These are phyloP conservation scores for Blepharisma stoltei DNA, from an alignment of 73 alveolate genomes.

Conservation along the genomic window DNA sequence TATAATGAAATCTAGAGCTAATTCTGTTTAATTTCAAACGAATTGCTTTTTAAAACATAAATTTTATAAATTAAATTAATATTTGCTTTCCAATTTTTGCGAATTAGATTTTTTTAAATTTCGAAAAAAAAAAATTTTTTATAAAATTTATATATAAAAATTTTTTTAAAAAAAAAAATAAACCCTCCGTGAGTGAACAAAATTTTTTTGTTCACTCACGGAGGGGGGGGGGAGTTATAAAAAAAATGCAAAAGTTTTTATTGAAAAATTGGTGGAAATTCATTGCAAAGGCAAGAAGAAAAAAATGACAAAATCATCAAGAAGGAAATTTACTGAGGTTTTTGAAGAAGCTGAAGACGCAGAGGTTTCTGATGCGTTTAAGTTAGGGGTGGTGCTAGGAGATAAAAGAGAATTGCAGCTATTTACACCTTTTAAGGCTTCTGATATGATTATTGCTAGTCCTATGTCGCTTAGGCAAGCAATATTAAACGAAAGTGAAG, in stretches of 20 bases:
- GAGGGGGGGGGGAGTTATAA: too few species aligned
- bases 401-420: not conserved
- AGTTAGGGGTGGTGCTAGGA: not conserved
- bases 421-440: not conserved
- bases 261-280: not conserved
- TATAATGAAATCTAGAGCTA: too few species aligned
- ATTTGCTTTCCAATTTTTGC: too few species aligned
- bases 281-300: constrained; percentile 21
- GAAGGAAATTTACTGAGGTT: not conserved
- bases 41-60: too few species aligned
- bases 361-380: constrained; percentile 3
- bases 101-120: too few species aligned
- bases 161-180: too few species aligned
- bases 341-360: constrained; percentile 10
- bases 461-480: constrained; percentile 8
- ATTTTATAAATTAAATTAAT: too few species aligned
- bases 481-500: not conserved
- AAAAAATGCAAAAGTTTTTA: not conserved
- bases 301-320: constrained; percentile 8
- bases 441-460: not conserved
- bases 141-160: too few species aligned
- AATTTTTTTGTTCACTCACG: too few species aligned
- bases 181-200: too few species aligned
- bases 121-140: too few species aligned
- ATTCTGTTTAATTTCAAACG: too few species aligned